A percentile compares a stretch with the other conserved stretches of the same genome.
Conservation (phyloP, 2,329 filamentous ascomycete genomes). For the Cladosporium sp. region DNA sequence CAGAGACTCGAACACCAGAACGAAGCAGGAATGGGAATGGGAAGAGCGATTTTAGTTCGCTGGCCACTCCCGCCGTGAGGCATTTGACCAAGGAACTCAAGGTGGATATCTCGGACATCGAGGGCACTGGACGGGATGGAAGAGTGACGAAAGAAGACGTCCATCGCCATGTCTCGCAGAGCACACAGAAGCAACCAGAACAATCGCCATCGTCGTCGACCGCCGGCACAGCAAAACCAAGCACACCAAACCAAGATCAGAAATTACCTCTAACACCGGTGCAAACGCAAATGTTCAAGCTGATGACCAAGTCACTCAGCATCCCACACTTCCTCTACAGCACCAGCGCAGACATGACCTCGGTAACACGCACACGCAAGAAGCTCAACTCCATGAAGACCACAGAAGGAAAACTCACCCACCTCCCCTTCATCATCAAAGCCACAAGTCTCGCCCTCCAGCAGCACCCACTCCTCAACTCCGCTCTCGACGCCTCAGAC, state of each 20-base stretch:
- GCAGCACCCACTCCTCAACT: constrained; percentile 81
- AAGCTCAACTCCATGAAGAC: constrained; percentile 62
- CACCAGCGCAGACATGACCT: constrained; percentile 79
- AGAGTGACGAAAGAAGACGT: constrained; percentile 92
- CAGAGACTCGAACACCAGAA: background rate
- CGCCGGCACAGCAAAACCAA: constrained; percentile 21
- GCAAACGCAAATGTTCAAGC: constrained; percentile 93
- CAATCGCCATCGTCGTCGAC: constrained; percentile 3
- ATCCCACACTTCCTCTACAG: constrained; percentile 97
- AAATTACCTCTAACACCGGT: constrained; percentile 67
- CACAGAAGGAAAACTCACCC: constrained; percentile 65
- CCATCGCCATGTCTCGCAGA: constrained; percentile 38
- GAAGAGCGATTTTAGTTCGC: constrained; percentile 60
- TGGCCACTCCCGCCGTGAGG: constrained; percentile 89
- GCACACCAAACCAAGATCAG: constrained; percentile 52
- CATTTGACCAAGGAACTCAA: constrained; percentile 77
- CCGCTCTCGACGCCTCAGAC: constrained; percentile 66
- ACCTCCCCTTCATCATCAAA: constrained; percentile 93
- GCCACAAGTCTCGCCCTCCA: constrained; percentile 81
- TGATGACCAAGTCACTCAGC: constrained; percentile 84
- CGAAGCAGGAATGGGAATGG: background rate
- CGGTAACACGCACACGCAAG: constrained; percentile 66
- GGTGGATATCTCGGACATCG: constrained; percentile 72
- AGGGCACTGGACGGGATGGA: constrained; percentile 85
- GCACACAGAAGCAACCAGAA: constrained; percentile 37